Base-by-base conservation (phyloP, 805 yeast species). In the Kodamaea neixiangensis region DNA sequence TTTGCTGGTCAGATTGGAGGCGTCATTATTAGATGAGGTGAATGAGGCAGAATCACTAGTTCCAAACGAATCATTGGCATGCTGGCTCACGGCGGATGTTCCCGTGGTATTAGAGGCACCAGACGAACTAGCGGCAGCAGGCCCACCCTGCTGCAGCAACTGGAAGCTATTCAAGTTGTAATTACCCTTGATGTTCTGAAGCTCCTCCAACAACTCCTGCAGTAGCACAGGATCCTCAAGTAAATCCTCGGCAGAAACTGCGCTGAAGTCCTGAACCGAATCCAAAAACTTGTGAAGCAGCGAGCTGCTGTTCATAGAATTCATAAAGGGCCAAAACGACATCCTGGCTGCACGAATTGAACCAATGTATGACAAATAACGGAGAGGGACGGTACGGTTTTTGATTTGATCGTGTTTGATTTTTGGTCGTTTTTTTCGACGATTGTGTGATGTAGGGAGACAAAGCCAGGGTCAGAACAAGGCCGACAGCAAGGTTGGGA, bases 261-360 rank as follows among this genome's bases (percentile, higher is more conserved):
- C 40, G 9, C 65, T 50, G 25, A 64, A 56, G 55, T 74, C 79
- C 42, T 53, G 64, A 7, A 70, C 58, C 3, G 69, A 58, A 58
- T 74, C 79, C 49, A 74, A 63, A 51, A 69, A 71, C 61, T 69
- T 71, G 57, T 69, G 78, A 49, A 74, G 71, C 55, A 58, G 69
- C 54, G 68, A 67, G 56, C 71, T 72, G 60, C 51, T 66, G 58
- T 64, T 65, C 54, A 69, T 60, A 14, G 75, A 58, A 46, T 65
- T 73, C 39, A 75, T 60, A 53, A 74, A 74, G 33, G 79, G 79
- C 79, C 79, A 74, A 54, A 74, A 74, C 44, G 79, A 74, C 79
- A 74, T 74, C 43, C 44, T 47, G 39, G 37, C 37, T 14, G 18
- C 21, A n/a, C 45, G 25, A 14, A 18, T 44, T 34, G 29, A 41